Evolutionary conservation across 176 grass and related monocot genomes (phyloP), one percentile per base, ranked within the genome.

Genomic region (Microstegium vimineum): DNA sequence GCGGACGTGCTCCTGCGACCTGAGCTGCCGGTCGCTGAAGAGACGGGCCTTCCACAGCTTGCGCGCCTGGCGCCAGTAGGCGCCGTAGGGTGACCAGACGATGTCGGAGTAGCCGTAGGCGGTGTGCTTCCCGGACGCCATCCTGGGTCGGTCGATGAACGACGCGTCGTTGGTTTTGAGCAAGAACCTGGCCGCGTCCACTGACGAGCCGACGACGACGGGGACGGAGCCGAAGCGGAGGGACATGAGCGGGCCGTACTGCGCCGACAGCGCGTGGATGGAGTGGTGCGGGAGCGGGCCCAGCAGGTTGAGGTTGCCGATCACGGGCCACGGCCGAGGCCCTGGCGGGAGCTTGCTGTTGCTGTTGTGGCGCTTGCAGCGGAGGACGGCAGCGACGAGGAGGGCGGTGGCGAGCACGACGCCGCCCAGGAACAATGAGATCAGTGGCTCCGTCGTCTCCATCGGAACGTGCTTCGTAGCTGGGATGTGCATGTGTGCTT

Each of bases 91-190:
- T 1, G 90, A 69, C 86, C 86, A 92, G 5, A 63, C 47, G 17
- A 92, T 85, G 78, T 89, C 78, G 33, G 82, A 68, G 86, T 60
- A 92, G 82, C 86, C 75, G 84, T 79, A 88, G 57, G n/a, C 74
- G 22, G 67, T 83, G 82, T 83, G 70, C 78, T 63, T 78, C 2
- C 86, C 90, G 22, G 74, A 38, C 1, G 86, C 78, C 38, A 32
- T 49, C 73, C n/a, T 82, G 0, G 90, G 90, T 8, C 90, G 85
- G 69, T 75, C 75, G 37, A 60, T 74, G 85, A 91, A 91, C 11
- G 36, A 33, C 26, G 37, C 17, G 26, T 82, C 89, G 47, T 69
- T 76, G 31, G 85, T 71, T 6, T 2, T 16, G 69, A 71, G 69
- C 40, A 71, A 16, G 40, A 71, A 25, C 23, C 69, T 14, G 38